A percentile compares a stretch with the other conserved stretches of the same genome.
phyloP scores from a whole-genome alignment of 176 grass and related monocot genomes.

The Aegilops tauschii region DNA sequence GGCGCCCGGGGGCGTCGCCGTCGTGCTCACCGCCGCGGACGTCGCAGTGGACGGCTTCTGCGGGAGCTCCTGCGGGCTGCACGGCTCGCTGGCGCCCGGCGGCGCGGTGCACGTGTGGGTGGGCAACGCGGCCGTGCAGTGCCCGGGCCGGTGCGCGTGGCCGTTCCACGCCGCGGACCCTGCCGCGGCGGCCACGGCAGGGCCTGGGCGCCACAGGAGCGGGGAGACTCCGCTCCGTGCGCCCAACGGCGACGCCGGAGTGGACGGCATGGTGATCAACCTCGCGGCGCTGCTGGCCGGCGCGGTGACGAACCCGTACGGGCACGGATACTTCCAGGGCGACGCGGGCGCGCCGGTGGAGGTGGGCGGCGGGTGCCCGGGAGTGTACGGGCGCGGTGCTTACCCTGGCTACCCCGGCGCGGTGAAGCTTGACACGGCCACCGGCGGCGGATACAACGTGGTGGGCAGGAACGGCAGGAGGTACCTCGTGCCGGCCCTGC shows the following conservation, averaged over 20 bases:
- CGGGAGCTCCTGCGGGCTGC: conserved; percentile 56
- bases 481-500: conserved; percentile 75
- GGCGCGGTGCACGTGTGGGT: conserved; percentile 70
- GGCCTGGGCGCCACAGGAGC: neutral
- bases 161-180: conserved; percentile 65
- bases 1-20: conserved; percentile 42
- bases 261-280: conserved; percentile 82
- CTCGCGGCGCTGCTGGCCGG: conserved; percentile 74
- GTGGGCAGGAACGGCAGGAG: conserved; percentile 78
- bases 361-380: conserved; percentile 54
- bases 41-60: conserved; percentile 71
- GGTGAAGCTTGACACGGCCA: conserved; percentile 49
- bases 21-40: conserved; percentile 80
- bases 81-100: neutral
- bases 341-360: conserved; percentile 44
- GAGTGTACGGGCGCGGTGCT: conserved; percentile 53
- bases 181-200: neutral
- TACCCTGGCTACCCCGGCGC: conserved; percentile 62
- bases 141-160: conserved; percentile 73
- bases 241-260: conserved; percentile 66
- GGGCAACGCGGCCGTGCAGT: conserved; percentile 58
- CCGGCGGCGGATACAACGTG: conserved; percentile 73
- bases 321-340: conserved; percentile 70
- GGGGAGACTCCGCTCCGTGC: conserved; percentile 32
- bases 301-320: conserved; percentile 79